These are phyloP conservation scores for Monascus purpureus DNA, from an alignment of 495 filamentous ascomycete species.

Conservation along the genomic window DNA sequence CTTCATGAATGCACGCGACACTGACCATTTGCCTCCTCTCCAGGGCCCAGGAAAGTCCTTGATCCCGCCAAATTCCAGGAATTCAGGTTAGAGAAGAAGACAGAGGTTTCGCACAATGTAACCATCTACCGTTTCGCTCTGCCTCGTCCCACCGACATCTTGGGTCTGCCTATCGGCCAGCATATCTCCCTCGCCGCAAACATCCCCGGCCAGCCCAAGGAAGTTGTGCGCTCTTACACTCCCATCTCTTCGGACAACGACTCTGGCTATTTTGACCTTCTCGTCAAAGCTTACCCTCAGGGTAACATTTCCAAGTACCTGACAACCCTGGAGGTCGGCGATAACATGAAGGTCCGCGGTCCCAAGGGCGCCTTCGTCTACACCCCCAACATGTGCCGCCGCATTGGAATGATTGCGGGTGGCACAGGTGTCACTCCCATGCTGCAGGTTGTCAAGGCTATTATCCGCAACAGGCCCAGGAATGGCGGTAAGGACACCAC, in stretches of 20 bases:
- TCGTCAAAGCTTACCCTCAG: slow-evolving; percentile 93
- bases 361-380: slow-evolving; percentile 98
- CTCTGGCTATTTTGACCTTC: slow-evolving; percentile 87
- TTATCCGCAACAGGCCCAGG: slow-evolving; percentile 62
- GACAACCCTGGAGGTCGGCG: slow-evolving; percentile 63
- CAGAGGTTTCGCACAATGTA: slow-evolving; percentile 87
- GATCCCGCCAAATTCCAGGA: slow-evolving; percentile 79
- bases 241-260: slow-evolving; percentile 88
- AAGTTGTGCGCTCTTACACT: slow-evolving; percentile 91
- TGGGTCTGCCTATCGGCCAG: slow-evolving; percentile 94
- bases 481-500: slow-evolving; percentile 65
- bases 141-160: slow-evolving; percentile 60
- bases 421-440: slow-evolving; percentile 97
- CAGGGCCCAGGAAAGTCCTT: slow-evolving; percentile 66
- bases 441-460: slow-evolving; percentile 86
- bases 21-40: background rate
- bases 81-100: slow-evolving; percentile 84
- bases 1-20: background rate
- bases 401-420: slow-evolving; percentile 95
- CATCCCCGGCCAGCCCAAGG: slow-evolving; percentile 63
- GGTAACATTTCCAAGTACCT: slow-evolving; percentile 94
- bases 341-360: slow-evolving; percentile 77
- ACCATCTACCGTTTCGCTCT: slow-evolving; percentile 93
- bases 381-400: slow-evolving; percentile 81
- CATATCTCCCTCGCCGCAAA: slow-evolving; percentile 89